phyloP scores from a whole-genome alignment of 176 grass and related monocot species.

The Lolium multiflorum region DNA sequence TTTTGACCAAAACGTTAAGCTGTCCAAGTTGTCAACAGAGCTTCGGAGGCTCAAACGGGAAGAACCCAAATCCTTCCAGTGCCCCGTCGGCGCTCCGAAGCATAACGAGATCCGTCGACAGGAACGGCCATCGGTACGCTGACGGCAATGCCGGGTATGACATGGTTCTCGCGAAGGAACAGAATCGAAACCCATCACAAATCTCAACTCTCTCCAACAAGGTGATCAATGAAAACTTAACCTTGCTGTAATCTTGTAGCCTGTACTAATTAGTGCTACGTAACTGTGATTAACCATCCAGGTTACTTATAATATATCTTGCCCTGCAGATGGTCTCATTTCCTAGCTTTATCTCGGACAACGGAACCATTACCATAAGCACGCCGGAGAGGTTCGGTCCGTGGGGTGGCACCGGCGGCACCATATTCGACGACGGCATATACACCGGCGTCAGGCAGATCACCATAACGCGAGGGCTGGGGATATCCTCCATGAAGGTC shows the following conservation, averaged over 20 bases:
- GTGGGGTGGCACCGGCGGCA: slow-evolving; percentile 87
- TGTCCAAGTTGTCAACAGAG: slow-evolving; percentile 41
- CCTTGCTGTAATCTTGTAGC: not conserved
- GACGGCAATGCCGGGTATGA: slow-evolving; percentile 58
- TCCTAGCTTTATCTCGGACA: slow-evolving; percentile 64
- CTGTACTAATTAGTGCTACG: not conserved
- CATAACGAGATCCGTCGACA: slow-evolving; percentile 50
- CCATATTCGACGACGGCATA: slow-evolving; percentile 96
- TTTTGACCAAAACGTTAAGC: not conserved
- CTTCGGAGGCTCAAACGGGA: slow-evolving; percentile 47
- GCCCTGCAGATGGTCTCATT: slow-evolving; percentile 64
- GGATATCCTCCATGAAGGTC: slow-evolving; percentile 80
- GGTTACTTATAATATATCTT: not conserved
- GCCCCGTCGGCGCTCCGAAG: slow-evolving; percentile 54
- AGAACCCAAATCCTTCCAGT: slow-evolving; percentile 42
- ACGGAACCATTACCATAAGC: slow-evolving; percentile 53
- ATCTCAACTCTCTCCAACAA: slow-evolving; percentile 51
- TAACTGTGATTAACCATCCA: not conserved
- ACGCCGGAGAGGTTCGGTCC: slow-evolving; percentile 77
- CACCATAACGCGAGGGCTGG: slow-evolving; percentile 62
- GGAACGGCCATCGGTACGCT: slow-evolving; percentile 42
- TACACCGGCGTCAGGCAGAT: slow-evolving; percentile 81
- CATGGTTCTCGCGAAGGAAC: slow-evolving; percentile 64
- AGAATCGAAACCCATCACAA: slow-evolving; percentile 37
- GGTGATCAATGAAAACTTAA: slow-evolving; percentile 38